Base-by-base conservation (phyloP, 2,329 filamentous ascomycete species). In the Clarireedia hainanense region DNA sequence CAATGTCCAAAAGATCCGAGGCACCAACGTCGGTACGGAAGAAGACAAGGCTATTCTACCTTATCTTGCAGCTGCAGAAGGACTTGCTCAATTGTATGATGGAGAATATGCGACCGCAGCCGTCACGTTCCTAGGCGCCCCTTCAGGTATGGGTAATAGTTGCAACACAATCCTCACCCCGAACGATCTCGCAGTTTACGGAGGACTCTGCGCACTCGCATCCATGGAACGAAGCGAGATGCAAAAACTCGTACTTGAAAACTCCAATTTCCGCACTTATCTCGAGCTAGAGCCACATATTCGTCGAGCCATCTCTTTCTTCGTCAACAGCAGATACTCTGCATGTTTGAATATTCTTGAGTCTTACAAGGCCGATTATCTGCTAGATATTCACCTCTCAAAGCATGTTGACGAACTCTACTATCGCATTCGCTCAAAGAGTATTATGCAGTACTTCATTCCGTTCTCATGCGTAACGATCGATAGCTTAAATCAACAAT, bases 261-360 rank as follows among this genome's bases (percentile, higher is more conserved):
- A 90, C 67, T 75, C 76, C 36, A 76, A 79, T 10, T 99, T 99
- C 74, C 86, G 94, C 52, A 83, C 81, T 47, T 96, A 94, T 68
- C 80, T 99, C 14, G 94, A 97, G 70, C 79, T 95, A 0, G 94
- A 97, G 71, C 91, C 92, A 3, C 92, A 97, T 66, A 88, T 99
- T 60, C 88, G 94, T 61, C 91, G 91, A 57, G 92, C 94, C 12
- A 88, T 99, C 64, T 83, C 82, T 6, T 85, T 89, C 68, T 99
- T 96, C 73, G 89, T 92, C 64, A 90, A 88, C 63, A 90, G 89
- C 58, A 89, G 95, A 65, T 99, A 96, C 71, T 86, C 88, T 9
- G 81, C 81, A 45, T 97, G 92, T 70, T 76, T 99, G 46, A 80
- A 84, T 47, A 89, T 92, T 37, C 79, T 99, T 0, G 88, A 94